Percentiles rank a stretch among this genome's conserved stretches.
Evolutionary conservation across 352 stramenopile species (phyloP).

Genomic region (Phytopythium helicoides): DNA sequence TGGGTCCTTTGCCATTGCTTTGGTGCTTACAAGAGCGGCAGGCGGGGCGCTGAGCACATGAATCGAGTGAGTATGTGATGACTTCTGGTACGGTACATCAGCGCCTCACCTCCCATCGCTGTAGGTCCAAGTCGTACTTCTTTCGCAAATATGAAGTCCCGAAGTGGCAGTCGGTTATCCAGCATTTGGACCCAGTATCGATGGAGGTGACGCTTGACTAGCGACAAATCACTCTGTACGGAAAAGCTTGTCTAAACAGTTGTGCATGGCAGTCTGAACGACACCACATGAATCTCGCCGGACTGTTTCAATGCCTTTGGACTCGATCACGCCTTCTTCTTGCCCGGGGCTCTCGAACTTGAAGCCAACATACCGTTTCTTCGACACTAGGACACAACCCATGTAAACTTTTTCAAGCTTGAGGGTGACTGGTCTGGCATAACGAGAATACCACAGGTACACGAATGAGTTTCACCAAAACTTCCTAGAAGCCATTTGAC

Average conservation of each 20-base stretch:
- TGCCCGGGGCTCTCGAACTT: slow-evolving; percentile 76
- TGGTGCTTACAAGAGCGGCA: slow-evolving; percentile 73
- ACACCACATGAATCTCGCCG: slow-evolving; percentile 91
- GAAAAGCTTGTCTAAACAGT: slow-evolving; percentile 65
- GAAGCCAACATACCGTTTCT: slow-evolving; percentile 93
- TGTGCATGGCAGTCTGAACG: slow-evolving; percentile 70
- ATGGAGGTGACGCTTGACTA: slow-evolving; percentile 60
- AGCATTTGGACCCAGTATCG: slow-evolving; percentile 70
- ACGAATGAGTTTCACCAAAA: no score
- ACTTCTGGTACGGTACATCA: no score
- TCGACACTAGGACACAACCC: slow-evolving; percentile 91
- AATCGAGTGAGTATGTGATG: background rate
- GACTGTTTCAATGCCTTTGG: slow-evolving; percentile 93
- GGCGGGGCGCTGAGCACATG: slow-evolving; percentile 54
- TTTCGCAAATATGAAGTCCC: slow-evolving; percentile 85
- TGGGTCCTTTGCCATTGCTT: slow-evolving; percentile 77
- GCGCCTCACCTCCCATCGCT: slow-evolving; percentile 46
- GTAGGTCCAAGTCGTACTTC: slow-evolving; percentile 86
- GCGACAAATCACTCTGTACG: slow-evolving; percentile 64
- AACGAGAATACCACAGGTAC: background rate
- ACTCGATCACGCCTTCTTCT: slow-evolving; percentile 63
- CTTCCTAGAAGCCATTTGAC: no score
- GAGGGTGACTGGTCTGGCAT: slow-evolving; percentile 61
- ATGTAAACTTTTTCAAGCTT: slow-evolving; percentile 94
- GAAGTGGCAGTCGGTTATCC: slow-evolving; percentile 54